Base-by-base conservation (phyloP, 2,329 filamentous ascomycete genomes). In the Neonectria punicea region DNA sequence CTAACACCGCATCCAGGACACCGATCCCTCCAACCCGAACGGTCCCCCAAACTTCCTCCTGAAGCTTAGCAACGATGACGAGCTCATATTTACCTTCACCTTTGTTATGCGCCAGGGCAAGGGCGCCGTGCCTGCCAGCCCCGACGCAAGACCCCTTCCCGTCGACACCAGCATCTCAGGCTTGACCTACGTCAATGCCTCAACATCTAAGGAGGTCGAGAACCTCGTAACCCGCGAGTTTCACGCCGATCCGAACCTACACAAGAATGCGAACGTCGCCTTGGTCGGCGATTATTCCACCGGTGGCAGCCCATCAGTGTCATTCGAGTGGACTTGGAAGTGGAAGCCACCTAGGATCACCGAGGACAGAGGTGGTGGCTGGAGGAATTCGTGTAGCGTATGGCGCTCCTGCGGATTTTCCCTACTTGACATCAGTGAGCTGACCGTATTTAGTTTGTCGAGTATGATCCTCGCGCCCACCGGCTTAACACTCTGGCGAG, bases 281-380 rank as follows among this genome's bases (percentile, higher is more conserved):
- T 86, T 98, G 49, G 90, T 99, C n/a, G 96, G 96, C 3, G 94
- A 97, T 78, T 98, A 92, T 76, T 87, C 88, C 3, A 99, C 96
- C 0, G 89, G 87, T 34, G 94, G 95, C n/a, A 93, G 85, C 74
- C 84, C 91, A 7, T 95, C 93, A 2, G 91, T 97, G 32, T 90
- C 93, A 36, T 98, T 98, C 76, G 92, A 95, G 69, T 99, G 95
- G 94, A 90, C 91, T 8, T 99, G 96, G 96, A 96, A 92, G 83
- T 99, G 95, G 94, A 93, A 92, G 76, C 93, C 96, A 9, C 96
- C 96, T 41, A 97, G 93, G 83, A 75, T 83, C 14, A 81, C 83
- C 16, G 94, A 98, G 76, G 94, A 98, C 77, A 89, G 89, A 74
- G 93, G 92, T 32, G 93, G 94, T 62, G 96, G 96, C 49, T 99